Base-by-base conservation (phyloP, 2,329 filamentous ascomycete genomes). In the Xylaria multiplex region DNA sequence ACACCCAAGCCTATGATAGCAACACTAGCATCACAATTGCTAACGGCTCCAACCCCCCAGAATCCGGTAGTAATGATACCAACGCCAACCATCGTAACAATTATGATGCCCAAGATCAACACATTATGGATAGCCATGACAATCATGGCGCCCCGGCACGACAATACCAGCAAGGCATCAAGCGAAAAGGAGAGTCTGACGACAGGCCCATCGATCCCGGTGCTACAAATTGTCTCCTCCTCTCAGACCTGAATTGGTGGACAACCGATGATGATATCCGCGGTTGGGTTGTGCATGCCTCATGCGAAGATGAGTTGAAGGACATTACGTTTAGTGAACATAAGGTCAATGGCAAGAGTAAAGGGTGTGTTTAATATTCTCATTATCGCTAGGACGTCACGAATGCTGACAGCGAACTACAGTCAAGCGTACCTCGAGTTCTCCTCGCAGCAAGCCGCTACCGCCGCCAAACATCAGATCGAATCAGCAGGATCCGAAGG, bases 321-420 rank as follows among this genome's bases (percentile, higher is more conserved):
- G 96, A 98, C 67, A 88, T 99, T 58, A 97, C 94, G 0, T 99
- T 98, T 78, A 97, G 93, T 74, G 96, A 99, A 78, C 96, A 98
- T 80, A 99, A 99, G 78, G 94, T 98, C 54, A 99, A 99, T 72
- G 96, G 96, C 72, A 99, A 99, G 82, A 97, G 93, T 81, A 97
- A 98, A 83, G 95, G 96, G 94, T 97, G 85, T 70, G 89, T 79
- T 43, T 13, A 32, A 43, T 27, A 14, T 27, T 48, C 24, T 43
- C 50, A 13, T 2, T 27, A 42, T 45, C 6, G 13, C 16, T 27
- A 45, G 14, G 13, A 16, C 13, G 40, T 48, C 5, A 30, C 13
- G 42, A 24, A 35, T 59, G 50, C 62, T 71, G 56, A 70, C 22
- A 27, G n/a, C n/a, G 11, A 22, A 40, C 55, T 48, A 52, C 69